Conservation (phyloP, 2,329 filamentous ascomycete species). For the Fusarium nisikadoi region DNA sequence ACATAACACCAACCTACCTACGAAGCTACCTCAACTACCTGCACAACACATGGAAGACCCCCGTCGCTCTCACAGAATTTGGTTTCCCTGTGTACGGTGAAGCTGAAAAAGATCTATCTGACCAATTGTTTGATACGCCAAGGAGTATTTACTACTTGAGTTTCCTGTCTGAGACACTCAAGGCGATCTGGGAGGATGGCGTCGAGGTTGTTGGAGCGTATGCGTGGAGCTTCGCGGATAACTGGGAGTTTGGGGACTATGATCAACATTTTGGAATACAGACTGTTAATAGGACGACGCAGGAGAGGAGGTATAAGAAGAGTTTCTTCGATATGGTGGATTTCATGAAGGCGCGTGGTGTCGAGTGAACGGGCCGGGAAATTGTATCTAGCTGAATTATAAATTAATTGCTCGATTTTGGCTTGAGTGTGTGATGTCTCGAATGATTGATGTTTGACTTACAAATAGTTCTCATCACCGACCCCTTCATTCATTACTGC, state of each 20-base stretch:
- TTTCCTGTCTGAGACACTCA: slow-evolving; percentile 65
- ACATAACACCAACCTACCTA: slow-evolving; percentile 68
- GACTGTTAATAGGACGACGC: slow-evolving; percentile 63
- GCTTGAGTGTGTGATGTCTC: no score
- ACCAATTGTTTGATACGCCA: slow-evolving; percentile 65
- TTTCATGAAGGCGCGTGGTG: slow-evolving; percentile 54
- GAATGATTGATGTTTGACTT: neutral
- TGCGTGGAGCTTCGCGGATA: slow-evolving; percentile 64
- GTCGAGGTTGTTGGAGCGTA: slow-evolving; percentile 65
- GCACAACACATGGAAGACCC: slow-evolving; percentile 66
- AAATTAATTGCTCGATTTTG: neutral
- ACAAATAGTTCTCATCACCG: neutral
- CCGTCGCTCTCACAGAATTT: slow-evolving; percentile 64
- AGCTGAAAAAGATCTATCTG: slow-evolving; percentile 53
- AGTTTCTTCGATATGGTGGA: slow-evolving; percentile 68
- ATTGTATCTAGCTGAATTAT: neutral
- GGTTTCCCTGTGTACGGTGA: slow-evolving; percentile 66
- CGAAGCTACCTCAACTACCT: slow-evolving; percentile 66
- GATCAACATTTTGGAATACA: slow-evolving; percentile 65
- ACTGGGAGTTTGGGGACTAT: slow-evolving; percentile 64
- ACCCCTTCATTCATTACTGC: neutral
- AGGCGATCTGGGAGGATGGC: slow-evolving; percentile 65
- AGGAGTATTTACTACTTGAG: slow-evolving; percentile 65
- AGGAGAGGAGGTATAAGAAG: slow-evolving; percentile 64
- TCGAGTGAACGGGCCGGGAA: slow-evolving; percentile 17